Base-by-base conservation (phyloP, 257 asterid genomes). In the Solanum virginianum region DNA sequence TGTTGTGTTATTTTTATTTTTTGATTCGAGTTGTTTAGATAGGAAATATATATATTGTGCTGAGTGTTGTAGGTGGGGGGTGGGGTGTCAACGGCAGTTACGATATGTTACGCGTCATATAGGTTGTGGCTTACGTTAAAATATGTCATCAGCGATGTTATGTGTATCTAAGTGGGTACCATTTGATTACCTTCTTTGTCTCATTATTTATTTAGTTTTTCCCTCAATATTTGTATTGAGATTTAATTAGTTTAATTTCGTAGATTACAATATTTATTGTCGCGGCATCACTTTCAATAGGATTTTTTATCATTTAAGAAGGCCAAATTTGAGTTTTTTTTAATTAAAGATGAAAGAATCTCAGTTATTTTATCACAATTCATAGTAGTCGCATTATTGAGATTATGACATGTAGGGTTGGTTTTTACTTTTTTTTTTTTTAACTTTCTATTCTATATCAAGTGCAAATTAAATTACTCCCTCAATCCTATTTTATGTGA, bases 121-220 rank as follows among this genome's bases (percentile, higher is more conserved):
- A 65, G 26, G 85, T 83, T 77, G 83, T 84, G 88, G 91, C 91
- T 87, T 88, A 88, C 92, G 91, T 86, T 90, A 55, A 80, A 63
- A 81, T 55, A 82, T 87, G 87, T 88, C 91, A 90, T 57, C 72
- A 79, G 4, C 22, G 20, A 57, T 47, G 10, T 63, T 39, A 15
- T 51, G 45, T 85, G 65, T 68, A 75, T 71, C 47, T 54, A 62
- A 26, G 47, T 56, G 80, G 63, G 51, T 32, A 17, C 83, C 65
- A 26, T 79, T 26, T 29, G 83, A 22, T 79, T 79, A 79, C 83
- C 43, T 79, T 24, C n/a, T 72, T 75, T 10, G 10, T 84, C 12
- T 2, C 29, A 16, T 68, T 32, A 15, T 68, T 68, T 68, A 7
- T 16, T 68, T 4, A 5, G 6, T 65, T 32, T 55, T 6, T 16